Conservation (phyloP, 495 filamentous ascomycete species). For the Chaetomium tenue region DNA sequence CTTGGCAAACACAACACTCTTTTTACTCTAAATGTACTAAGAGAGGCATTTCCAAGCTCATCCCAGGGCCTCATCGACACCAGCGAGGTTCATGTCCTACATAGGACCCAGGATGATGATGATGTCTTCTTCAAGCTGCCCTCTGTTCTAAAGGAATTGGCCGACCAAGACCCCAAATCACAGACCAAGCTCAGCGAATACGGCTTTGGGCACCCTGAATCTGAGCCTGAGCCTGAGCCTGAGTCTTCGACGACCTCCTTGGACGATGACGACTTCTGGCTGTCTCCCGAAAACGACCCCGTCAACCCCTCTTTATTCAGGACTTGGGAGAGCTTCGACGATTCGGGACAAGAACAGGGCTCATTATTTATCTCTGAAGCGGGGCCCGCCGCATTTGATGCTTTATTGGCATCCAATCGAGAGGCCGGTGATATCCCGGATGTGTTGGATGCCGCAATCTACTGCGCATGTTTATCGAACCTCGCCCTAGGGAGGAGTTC, state of each 20-base stretch:
- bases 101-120: constrained; percentile 7
- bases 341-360: constrained; percentile 29
- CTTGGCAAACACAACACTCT: constrained; percentile 27
- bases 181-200: not conserved
- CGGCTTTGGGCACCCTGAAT: constrained; percentile 9
- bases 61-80: not conserved
- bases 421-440: constrained; percentile 26
- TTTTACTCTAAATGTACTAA: constrained; percentile 30
- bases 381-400: constrained; percentile 70
- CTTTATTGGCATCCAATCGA: constrained; percentile 47
- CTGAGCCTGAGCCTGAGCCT: constrained; percentile 7
- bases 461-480: constrained; percentile 62
- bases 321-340: constrained; percentile 73
- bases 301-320: constrained; percentile 47
- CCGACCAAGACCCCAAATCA: constrained; percentile 27
- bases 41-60: not conserved
- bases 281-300: constrained; percentile 33
- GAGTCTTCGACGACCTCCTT: not conserved
- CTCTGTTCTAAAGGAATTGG: constrained; percentile 35
- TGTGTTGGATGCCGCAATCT: constrained; percentile 47
- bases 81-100: not conserved
- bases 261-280: constrained; percentile 56
- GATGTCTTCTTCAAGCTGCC: constrained; percentile 48
- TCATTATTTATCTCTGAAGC: constrained; percentile 73
- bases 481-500: constrained; percentile 81